Conservation (phyloP, 805 yeast genomes). For the Yarrowia osloensis region DNA sequence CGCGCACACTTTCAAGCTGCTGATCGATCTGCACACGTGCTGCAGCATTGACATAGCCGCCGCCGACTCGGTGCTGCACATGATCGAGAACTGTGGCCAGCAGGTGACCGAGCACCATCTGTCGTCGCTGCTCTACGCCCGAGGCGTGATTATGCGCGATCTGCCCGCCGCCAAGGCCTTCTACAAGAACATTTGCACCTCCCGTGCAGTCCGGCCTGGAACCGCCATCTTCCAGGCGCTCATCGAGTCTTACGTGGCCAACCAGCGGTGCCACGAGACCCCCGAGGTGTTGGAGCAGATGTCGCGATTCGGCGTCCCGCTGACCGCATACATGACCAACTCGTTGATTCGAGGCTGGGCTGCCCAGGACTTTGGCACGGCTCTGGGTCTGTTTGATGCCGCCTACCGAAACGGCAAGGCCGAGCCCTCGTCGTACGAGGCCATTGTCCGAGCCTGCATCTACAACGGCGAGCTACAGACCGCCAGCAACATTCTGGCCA, state of each 20-base stretch:
- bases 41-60: conserved; percentile 42
- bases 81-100: conserved; percentile 40
- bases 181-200: conserved; percentile 40
- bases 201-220: conserved; percentile 44
- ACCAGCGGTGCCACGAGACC: conserved; percentile 40
- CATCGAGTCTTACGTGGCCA: conserved; percentile 45
- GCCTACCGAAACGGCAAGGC: conserved; percentile 35
- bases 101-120: conserved; percentile 43
- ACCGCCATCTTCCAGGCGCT: conserved; percentile 45
- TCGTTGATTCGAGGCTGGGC: conserved; percentile 45
- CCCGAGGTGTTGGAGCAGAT: conserved; percentile 42
- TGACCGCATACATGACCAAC: conserved; percentile 43
- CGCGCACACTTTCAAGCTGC: conserved; percentile 46
- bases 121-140: conserved; percentile 45
- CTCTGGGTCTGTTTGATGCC: conserved; percentile 40
- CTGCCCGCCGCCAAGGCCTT: conserved; percentile 43
- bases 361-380: conserved; percentile 36
- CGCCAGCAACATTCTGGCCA: conserved; percentile 36
- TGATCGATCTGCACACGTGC: conserved; percentile 44
- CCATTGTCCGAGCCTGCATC: conserved; percentile 42
- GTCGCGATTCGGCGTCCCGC: conserved; percentile 40
- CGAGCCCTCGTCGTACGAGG: conserved; percentile 45
- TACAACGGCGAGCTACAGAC: conserved; percentile 35
- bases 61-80: conserved; percentile 44
- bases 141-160: conserved; percentile 44